Conservation (phyloP, 495 filamentous ascomycete species). For the Aspergillus hancockii region DNA sequence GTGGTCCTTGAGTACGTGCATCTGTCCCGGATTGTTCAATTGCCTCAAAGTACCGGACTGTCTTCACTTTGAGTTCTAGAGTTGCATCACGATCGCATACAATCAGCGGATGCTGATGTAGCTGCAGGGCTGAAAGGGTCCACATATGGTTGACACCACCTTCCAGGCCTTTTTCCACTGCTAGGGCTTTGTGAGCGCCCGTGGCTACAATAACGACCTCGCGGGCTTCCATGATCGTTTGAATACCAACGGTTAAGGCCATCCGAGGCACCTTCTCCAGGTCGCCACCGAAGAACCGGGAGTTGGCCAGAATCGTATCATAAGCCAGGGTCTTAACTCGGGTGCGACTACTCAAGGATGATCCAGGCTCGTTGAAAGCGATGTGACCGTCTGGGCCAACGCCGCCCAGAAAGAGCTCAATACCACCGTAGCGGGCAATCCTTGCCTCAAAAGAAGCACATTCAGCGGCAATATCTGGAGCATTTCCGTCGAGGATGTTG, state of each 20-base stretch:
- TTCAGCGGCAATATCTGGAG: slow-evolving; percentile 71
- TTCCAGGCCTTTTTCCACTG: slow-evolving; percentile 80
- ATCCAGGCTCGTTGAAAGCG: slow-evolving; percentile 88
- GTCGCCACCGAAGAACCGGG: slow-evolving; percentile 78
- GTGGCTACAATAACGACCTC: slow-evolving; percentile 83
- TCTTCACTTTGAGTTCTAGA: slow-evolving; percentile 81
- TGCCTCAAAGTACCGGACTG: slow-evolving; percentile 67
- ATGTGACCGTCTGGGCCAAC: slow-evolving; percentile 87
- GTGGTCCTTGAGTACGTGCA: slow-evolving; percentile 57
- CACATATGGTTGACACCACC: slow-evolving; percentile 87
- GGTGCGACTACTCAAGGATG: slow-evolving; percentile 74
- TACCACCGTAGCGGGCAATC: slow-evolving; percentile 73
- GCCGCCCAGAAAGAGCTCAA: slow-evolving; percentile 83
- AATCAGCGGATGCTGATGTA: slow-evolving; percentile 77
- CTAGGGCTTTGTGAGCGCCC: slow-evolving; percentile 76
- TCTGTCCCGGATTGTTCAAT: slow-evolving; percentile 64
- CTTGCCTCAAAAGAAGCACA: slow-evolving; percentile 77
- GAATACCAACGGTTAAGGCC: slow-evolving; percentile 86
- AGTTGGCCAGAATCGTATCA: slow-evolving; percentile 84
- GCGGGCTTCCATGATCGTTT: slow-evolving; percentile 77
- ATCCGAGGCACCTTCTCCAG: slow-evolving; percentile 72
- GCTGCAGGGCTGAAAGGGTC: slow-evolving; percentile 77
- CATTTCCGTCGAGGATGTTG: slow-evolving; percentile 84
- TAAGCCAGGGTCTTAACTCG: slow-evolving; percentile 85
- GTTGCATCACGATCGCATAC: slow-evolving; percentile 87